These are phyloP conservation scores for Hemerocallis citrina DNA, from an alignment of 106 monocot genomes.

Conservation along the genomic window DNA sequence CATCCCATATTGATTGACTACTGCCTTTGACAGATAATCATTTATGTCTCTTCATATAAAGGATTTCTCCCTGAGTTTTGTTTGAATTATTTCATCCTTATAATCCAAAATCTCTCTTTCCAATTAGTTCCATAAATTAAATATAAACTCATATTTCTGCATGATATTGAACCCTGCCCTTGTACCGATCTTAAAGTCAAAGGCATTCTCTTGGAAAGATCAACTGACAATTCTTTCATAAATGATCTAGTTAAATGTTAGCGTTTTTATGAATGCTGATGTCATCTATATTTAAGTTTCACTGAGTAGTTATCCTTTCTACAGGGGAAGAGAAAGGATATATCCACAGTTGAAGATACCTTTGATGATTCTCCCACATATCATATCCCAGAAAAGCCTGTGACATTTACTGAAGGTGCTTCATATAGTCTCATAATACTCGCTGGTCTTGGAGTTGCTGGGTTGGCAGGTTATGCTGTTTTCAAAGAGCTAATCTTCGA, in stretches of 20 bases:
- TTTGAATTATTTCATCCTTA: no score
- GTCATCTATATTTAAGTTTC: neutral
- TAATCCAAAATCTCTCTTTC: no score
- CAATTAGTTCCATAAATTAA: no score
- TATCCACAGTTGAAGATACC: constrained; percentile 79
- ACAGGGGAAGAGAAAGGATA: constrained; percentile 66
- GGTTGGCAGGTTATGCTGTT: constrained; percentile 86
- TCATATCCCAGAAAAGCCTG: constrained; percentile 96
- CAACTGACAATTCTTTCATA: no score
- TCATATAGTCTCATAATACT: constrained; percentile 87
- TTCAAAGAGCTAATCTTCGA: constrained; percentile 96
- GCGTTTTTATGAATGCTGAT: no score
- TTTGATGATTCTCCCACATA: constrained; percentile 86
- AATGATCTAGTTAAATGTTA: neutral
- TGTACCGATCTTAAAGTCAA: neutral
- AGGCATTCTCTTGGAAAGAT: neutral
- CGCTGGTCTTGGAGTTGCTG: constrained; percentile 78
- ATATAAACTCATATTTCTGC: neutral
- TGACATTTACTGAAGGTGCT: constrained; percentile 92
- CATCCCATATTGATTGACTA: no score
- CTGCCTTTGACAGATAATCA: no score
- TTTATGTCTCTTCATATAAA: no score
- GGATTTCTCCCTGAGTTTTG: no score
- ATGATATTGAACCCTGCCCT: neutral
- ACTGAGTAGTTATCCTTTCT: neutral